Conservation (phyloP, 768 basidiomycete genomes). For the Rubroboletus pulcherrimus region DNA sequence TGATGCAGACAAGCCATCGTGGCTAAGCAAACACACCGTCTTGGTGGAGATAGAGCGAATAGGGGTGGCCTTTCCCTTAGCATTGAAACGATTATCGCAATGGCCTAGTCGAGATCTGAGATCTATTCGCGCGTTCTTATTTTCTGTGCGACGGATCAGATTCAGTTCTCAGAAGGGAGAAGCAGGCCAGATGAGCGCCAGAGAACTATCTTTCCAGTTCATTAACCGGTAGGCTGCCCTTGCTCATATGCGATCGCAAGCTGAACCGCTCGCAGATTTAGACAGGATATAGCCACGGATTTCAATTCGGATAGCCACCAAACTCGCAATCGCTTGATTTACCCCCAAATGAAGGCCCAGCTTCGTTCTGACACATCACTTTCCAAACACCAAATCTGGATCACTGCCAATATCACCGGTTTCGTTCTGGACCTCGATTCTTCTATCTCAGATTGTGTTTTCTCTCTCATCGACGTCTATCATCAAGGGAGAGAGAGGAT, state of each 20-base stretch:
- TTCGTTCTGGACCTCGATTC: slow-evolving; percentile 85
- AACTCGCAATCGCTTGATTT: slow-evolving; percentile 68
- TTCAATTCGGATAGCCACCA: slow-evolving; percentile 68
- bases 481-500: slow-evolving; percentile 76
- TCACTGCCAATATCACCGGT: slow-evolving; percentile 72
- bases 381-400: slow-evolving; percentile 51
- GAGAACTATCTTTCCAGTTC: slow-evolving; percentile 81
- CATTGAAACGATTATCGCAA: slow-evolving; percentile 48
- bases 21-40: slow-evolving; percentile 55
- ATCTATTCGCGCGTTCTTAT: slow-evolving; percentile 76
- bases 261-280: slow-evolving; percentile 53
- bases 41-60: slow-evolving; percentile 59
- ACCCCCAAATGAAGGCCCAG: slow-evolving; percentile 78
- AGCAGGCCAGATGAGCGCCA: slow-evolving; percentile 71
- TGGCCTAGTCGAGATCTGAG: slow-evolving; percentile 37
- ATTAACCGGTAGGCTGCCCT: slow-evolving; percentile 54
- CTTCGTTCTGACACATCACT: slow-evolving; percentile 53
- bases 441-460: slow-evolving; percentile 70
- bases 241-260: not conserved
- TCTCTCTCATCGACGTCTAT: slow-evolving; percentile 84
- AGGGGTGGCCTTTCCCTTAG: slow-evolving; percentile 89
- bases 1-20: slow-evolving; percentile 34
- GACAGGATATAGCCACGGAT: slow-evolving; percentile 64
- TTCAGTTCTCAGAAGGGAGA: slow-evolving; percentile 76
- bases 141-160: slow-evolving; percentile 71